Conservation (phyloP, 2,329 filamentous ascomycete species). For the Neurospora crassa region DNA sequence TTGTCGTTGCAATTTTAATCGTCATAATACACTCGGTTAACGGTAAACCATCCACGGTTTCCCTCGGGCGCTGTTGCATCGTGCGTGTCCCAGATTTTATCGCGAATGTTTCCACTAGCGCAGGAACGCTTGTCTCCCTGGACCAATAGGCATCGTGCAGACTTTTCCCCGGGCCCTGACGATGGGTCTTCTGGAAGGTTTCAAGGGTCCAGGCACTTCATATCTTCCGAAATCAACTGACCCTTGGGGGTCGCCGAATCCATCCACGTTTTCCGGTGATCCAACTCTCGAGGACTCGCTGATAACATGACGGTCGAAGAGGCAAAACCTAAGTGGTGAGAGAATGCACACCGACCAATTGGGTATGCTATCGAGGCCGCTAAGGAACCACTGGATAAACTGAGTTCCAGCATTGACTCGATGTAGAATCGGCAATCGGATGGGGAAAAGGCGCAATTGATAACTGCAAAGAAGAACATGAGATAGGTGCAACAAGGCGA, state of each 20-base stretch:
- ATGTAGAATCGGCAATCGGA: neutral
- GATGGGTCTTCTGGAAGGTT: conserved; percentile 16
- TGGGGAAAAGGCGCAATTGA: neutral
- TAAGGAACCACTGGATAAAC: neutral
- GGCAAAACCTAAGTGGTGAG: neutral
- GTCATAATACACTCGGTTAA: neutral
- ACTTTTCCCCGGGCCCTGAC: conserved; percentile 11
- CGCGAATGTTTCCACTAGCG: conserved; percentile 10
- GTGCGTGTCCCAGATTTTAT: neutral
- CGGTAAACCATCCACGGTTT: neutral
- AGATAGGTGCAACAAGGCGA: neutral
- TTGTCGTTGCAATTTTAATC: conserved; percentile 1
- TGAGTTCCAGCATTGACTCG: neutral
- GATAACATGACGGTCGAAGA: neutral
- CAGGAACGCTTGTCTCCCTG: conserved; percentile 12
- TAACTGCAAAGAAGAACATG: neutral
- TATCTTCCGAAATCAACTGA: neutral
- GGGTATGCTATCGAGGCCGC: neutral
- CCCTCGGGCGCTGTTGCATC: neutral
- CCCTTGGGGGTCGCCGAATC: neutral
- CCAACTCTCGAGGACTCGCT: neutral
- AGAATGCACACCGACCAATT: neutral
- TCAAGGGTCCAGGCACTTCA: conserved; percentile 8
- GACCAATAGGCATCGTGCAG: conserved; percentile 16
- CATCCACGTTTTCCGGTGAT: neutral